A percentile compares a stretch with the other conserved stretches of the same genome.
Evolutionary conservation across 192 early-diverging fungal genomes (phyloP).

Genomic region (Nowakowskiella sp.): DNA sequence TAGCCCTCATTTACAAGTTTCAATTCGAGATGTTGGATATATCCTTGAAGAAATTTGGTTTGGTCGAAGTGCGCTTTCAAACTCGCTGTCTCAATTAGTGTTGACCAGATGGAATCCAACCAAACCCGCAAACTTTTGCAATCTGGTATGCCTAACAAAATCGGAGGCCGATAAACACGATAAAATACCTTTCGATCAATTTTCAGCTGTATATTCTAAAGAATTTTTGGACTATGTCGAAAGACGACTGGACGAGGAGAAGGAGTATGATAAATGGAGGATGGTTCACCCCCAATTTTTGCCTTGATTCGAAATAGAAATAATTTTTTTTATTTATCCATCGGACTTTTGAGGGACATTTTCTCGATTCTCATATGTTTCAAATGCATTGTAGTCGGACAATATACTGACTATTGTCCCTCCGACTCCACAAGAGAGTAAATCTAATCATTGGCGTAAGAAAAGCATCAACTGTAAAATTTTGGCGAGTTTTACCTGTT

Average conservation of each 20-base stretch:
- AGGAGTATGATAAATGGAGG: constrained; percentile 15
- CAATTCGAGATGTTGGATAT: constrained; percentile 69
- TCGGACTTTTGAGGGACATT: no score
- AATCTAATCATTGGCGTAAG: constrained; percentile 15
- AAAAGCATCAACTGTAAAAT: neutral
- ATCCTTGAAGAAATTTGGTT: constrained; percentile 87
- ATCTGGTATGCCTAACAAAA: constrained; percentile 80
- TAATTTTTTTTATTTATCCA: no score
- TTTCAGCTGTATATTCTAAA: constrained; percentile 43
- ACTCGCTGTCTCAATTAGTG: constrained; percentile 50
- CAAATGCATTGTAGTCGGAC: constrained; percentile 14
- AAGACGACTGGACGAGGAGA: constrained; percentile 36
- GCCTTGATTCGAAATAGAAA: no score
- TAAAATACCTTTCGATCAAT: constrained; percentile 32
- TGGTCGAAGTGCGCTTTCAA: constrained; percentile 69
- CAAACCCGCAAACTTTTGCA: constrained; percentile 58
- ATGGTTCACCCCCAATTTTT: no score
- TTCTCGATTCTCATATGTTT: constrained; percentile 16
- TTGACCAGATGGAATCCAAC: constrained; percentile 70
- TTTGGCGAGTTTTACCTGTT: constrained; percentile 30
- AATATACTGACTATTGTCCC: constrained; percentile 45
- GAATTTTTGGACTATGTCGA: constrained; percentile 47
- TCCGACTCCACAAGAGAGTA: constrained; percentile 36
- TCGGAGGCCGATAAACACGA: constrained; percentile 63
- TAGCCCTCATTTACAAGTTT: constrained; percentile 35